phyloP scores from a whole-genome alignment of 2,329 filamentous ascomycete genomes.

The Westerdykella sp. region DNA sequence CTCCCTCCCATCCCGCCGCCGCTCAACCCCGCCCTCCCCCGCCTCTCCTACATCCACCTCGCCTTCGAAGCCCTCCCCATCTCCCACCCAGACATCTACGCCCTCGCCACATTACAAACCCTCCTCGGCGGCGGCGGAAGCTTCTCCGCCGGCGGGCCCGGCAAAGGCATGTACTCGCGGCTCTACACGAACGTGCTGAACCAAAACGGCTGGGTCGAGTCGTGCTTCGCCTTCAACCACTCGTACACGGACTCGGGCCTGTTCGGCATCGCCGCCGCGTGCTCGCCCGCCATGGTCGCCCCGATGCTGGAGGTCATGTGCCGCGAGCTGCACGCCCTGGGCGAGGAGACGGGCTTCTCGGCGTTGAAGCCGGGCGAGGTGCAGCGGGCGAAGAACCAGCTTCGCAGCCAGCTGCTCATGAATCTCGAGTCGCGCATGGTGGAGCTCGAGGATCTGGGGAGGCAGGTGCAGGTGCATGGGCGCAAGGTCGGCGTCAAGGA shows the following conservation, averaged over 20 bases:
- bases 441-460: slow-evolving; percentile 88
- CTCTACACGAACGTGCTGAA: slow-evolving; percentile 97
- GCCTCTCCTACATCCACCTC: slow-evolving; percentile 87
- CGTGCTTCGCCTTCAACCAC: slow-evolving; percentile 93
- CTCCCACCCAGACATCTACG: slow-evolving; percentile 87
- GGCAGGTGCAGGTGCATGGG: slow-evolving; percentile 95
- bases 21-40: slow-evolving; percentile 67
- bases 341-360: slow-evolving; percentile 66
- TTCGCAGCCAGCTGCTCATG: slow-evolving; percentile 85
- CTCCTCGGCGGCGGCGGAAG: slow-evolving; percentile 93
- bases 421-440: slow-evolving; percentile 97
- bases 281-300: slow-evolving; percentile 68
- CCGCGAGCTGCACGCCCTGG: slow-evolving; percentile 74
- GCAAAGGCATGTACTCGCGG: slow-evolving; percentile 98
- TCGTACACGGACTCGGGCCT: slow-evolving; percentile 92
- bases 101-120: slow-evolving; percentile 88
- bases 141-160: slow-evolving; percentile 92
- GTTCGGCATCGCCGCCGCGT: slow-evolving; percentile 87
- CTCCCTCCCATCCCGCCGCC: slow-evolving; percentile 75
- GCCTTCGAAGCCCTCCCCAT: slow-evolving; percentile 94
- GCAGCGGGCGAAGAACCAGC: slow-evolving; percentile 90
- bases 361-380: slow-evolving; percentile 73
- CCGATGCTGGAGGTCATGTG: slow-evolving; percentile 95
- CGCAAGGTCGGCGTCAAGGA: slow-evolving; percentile 84
- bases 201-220: slow-evolving; percentile 96